Evolutionary conservation across 805 yeast species (phyloP), one percentile per base, ranked within the genome.

Genomic region (Wickerhamomyces canadensis): DNA sequence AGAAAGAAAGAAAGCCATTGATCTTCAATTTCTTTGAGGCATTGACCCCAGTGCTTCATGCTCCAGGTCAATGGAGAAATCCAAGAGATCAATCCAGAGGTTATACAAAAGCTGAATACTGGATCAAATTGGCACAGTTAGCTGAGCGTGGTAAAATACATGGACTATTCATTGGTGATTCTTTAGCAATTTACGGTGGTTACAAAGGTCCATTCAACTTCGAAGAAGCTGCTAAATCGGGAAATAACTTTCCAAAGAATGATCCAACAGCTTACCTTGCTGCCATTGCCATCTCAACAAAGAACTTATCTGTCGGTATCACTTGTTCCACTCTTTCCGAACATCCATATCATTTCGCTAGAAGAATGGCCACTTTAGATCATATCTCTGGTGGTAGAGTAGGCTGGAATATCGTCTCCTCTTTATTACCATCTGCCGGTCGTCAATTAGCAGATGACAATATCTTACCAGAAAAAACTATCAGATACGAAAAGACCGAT

Each of bases 31-130:
- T 29, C 24, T 29, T 29, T 19, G 17, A 29, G 6, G 32, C 32
- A 6, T 19, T 29, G 16, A 29, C 32, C 6, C 32, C 32, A 11
- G 32, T 29, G 11, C n/a, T 29, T n/a, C 32, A 29, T 13, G 32
- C 32, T 13, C 32, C 32, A 29, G 32, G 32, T 5, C 32, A 29
- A 29, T 29, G 32, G 32, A 29, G 32, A 29, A 29, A 29, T 16
- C 32, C 32, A 29, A 29, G 32, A 29, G 32, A 29, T 19, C 22
- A 29, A n/a, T 29, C 32, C 4, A 29, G 32, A 29, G 24, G 16
- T n/a, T 29, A 29, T n/a, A 19, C 23, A 5, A 29, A 18, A 19
- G 24, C 32, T 5, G 32, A 29, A n/a, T 29, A 29, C 32, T 29
- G 32, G 32, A 23, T 29, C 24, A 29, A 29, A 19, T 17, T 29